Percentiles rank a stretch among this genome's conserved stretches.
Evolutionary conservation across 331 rosid species (phyloP).

Genomic region (Quercus tomentella): DNA sequence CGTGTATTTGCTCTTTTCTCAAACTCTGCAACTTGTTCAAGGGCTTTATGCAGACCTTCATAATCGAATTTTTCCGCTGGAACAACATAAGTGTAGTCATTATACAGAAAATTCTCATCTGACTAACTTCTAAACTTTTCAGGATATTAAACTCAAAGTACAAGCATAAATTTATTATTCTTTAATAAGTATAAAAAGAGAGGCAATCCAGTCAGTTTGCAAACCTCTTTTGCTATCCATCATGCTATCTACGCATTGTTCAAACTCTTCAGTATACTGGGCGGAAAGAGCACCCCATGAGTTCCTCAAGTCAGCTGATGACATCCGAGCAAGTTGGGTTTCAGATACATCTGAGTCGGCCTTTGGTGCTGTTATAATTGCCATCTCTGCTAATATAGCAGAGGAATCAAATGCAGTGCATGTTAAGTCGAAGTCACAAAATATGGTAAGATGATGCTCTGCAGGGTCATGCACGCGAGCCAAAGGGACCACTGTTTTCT

Average conservation of each 20-base stretch:
- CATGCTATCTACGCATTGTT: constrained; percentile 81
- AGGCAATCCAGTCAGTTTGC: constrained; percentile 16
- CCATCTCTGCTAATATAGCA: constrained; percentile 94
- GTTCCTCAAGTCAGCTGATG: constrained; percentile 77
- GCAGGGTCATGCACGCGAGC: constrained; percentile 57
- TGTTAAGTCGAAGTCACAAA: constrained; percentile 96
- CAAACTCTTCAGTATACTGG: constrained; percentile 88
- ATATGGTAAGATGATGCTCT: constrained; percentile 57
- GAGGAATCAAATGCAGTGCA: constrained; percentile 92
- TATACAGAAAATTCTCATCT: not conserved
- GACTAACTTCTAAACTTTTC: not conserved
- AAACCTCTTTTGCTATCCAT: constrained; percentile 54
- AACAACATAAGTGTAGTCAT: constrained; percentile 13
- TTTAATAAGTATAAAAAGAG: not conserved
- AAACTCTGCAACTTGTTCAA: constrained; percentile 78
- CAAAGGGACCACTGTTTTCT: constrained; percentile 82
- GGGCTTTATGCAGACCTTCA: constrained; percentile 55
- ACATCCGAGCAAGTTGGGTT: constrained; percentile 60
- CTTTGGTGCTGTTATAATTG: constrained; percentile 83
- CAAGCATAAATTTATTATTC: not conserved
- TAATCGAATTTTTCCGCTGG: constrained; percentile 58
- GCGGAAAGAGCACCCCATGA: constrained; percentile 75
- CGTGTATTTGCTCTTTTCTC: constrained; percentile 83
- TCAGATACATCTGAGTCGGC: constrained; percentile 68
- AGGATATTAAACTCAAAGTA: not conserved